A percentile compares a stretch with the other conserved stretches of the same genome.
These are phyloP conservation scores for Solanum ossicruentum DNA, from an alignment of 257 asterid species.

Conservation along the genomic window DNA sequence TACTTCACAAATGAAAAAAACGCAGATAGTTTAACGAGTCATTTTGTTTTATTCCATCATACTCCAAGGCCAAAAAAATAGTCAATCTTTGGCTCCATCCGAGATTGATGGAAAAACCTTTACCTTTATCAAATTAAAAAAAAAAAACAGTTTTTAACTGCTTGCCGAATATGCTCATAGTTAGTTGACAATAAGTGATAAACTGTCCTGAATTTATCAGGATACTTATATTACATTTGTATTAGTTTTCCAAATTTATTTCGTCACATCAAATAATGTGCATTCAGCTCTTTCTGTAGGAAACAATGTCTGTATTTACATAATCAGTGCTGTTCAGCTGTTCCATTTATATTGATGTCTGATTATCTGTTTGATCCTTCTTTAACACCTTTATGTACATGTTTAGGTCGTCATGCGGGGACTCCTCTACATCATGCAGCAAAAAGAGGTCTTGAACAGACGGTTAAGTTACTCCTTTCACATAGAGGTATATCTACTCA, in stretches of 20 bases:
- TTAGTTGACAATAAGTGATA: neutral
- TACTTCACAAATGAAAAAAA: too few species aligned
- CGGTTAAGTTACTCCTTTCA: slow-evolving; percentile 79
- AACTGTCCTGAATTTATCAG: neutral
- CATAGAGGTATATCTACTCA: slow-evolving; percentile 55
- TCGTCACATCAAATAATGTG: neutral
- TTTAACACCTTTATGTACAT: neutral
- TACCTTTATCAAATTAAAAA: too few species aligned
- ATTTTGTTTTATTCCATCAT: too few species aligned
- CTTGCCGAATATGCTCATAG: too few species aligned
- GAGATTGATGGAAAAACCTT: too few species aligned
- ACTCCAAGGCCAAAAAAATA: too few species aligned
- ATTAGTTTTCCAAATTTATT: neutral
- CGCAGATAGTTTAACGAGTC: too few species aligned
- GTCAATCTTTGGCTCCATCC: too few species aligned
- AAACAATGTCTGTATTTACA: neutral
- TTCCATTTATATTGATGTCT: neutral
- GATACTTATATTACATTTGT: neutral
- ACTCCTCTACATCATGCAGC: slow-evolving; percentile 98
- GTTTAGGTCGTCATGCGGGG: slow-evolving; percentile 79
- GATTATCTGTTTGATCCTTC: neutral
- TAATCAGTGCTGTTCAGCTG: neutral
- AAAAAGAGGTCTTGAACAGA: slow-evolving; percentile 84
- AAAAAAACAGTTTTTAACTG: too few species aligned
- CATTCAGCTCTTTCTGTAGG: neutral